Percentiles rank a stretch among this genome's conserved stretches.
phyloP scores from a whole-genome alignment of 2,329 filamentous ascomycete genomes.

The Exophiala oligosperma region DNA sequence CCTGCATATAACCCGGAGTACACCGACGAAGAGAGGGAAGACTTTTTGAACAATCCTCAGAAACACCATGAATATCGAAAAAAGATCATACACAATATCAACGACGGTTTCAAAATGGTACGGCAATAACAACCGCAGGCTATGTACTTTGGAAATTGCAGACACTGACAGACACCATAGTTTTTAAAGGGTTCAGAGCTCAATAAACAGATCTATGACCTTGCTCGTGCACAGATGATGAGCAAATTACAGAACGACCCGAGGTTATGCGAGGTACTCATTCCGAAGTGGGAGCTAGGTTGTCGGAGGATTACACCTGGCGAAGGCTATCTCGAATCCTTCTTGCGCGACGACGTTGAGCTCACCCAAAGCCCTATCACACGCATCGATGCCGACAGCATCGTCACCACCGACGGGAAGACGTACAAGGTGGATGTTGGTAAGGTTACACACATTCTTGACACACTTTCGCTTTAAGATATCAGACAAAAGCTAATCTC shows the following conservation, averaged over 20 bases:
- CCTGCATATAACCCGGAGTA: slow-evolving; percentile 36
- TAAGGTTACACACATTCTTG: no score
- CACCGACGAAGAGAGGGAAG: slow-evolving; percentile 26
- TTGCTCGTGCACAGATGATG: slow-evolving; percentile 10
- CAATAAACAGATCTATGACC: slow-evolving; percentile 9
- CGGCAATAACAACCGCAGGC: no score
- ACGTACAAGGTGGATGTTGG: slow-evolving; percentile 17
- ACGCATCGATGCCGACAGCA: slow-evolving; percentile 54
- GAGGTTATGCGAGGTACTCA: slow-evolving; percentile 20
- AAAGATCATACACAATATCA: slow-evolving; percentile 31
- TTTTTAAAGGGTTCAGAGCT: slow-evolving; percentile 7
- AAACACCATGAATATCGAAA: slow-evolving; percentile 38
- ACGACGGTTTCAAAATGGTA: slow-evolving; percentile 23
- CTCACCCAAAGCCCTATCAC: slow-evolving; percentile 62
- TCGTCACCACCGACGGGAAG: slow-evolving; percentile 22
- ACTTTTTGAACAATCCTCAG: slow-evolving; percentile 30
- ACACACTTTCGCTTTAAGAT: no score
- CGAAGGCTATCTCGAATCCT: slow-evolving; percentile 45
- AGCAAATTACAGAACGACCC: slow-evolving; percentile 21
- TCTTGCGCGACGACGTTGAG: slow-evolving; percentile 60
- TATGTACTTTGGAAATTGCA: background rate
- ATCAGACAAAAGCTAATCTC: no score
- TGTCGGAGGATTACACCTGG: slow-evolving; percentile 53
- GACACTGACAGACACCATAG: background rate
- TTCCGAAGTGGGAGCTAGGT: slow-evolving; percentile 34